Base-by-base conservation (phyloP, 768 basidiomycete genomes). In the Mycena belliarum region DNA sequence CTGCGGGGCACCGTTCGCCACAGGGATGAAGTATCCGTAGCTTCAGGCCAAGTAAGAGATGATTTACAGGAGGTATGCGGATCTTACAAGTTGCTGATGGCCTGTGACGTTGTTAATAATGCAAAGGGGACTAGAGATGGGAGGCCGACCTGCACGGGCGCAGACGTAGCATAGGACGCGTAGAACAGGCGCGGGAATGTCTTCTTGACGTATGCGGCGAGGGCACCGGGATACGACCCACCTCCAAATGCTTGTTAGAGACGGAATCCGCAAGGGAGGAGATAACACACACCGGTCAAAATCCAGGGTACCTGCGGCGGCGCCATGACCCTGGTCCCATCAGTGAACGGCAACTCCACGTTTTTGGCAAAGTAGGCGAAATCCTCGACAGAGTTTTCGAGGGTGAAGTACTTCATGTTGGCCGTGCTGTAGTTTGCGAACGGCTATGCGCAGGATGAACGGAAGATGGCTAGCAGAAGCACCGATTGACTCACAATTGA, bases 321-420 rank as follows among this genome's bases (percentile, higher is more conserved):
- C 6, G 56, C 18, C 11, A 51, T 15, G 9, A 69, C 71, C 23
- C 69, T 59, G 57, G 75, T 69, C 24, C 80, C 79, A 23, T 73
- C 76, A 0, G 78, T 76, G 73, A 78, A 77, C 0, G 82, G 76
- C 16, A 83, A 71, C 38, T 74, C 55, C 18, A 75, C 82, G 40
- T 73, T 82, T 55, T 76, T 66, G 15, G 80, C 73, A 57, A 83
- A 83, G 65, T 78, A 76, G 14, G 70, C 79, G 16, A 82, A 70
- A 63, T 83, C 82, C 44, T 81, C 74, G 40, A 82, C 76, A 26
- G 80, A 76, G 68, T 83, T 82, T 57, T 79, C 75, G 41, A 83
- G 75, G 1, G 79, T 83, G 61, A 76, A 75, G 25, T 73, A 53
- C 54, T 68, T 66, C 32, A 83, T 69, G 55, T 75, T 56, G 37